A percentile compares a stretch with the other conserved stretches of the same genome.
phyloP scores from a whole-genome alignment of 805 yeast genomes.

The Debaryomyces maramus region DNA sequence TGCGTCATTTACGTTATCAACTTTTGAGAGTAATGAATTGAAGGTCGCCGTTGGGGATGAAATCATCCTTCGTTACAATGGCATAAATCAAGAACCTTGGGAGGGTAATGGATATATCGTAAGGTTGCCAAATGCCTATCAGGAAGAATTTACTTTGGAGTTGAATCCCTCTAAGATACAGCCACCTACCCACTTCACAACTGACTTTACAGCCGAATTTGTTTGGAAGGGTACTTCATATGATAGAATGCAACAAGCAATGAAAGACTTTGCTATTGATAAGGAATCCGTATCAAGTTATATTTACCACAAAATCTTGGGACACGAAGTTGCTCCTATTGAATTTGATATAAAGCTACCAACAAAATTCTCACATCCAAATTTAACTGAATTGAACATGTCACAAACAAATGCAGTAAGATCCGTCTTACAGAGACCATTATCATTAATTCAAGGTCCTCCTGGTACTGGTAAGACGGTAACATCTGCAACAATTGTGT shows the following conservation, averaged over 20 bases:
- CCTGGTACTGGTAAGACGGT: conserved; percentile 86
- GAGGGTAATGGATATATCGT: conserved; percentile 70
- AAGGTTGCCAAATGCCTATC: conserved; percentile 63
- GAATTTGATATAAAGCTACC: conserved; percentile 67
- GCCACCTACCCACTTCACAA: conserved; percentile 60
- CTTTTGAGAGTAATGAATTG: conserved; percentile 62
- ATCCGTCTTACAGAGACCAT: conserved; percentile 65
- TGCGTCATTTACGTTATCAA: conserved; percentile 68
- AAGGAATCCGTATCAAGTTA: conserved; percentile 69
- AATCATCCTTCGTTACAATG: conserved; percentile 64
- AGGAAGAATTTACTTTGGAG: conserved; percentile 73
- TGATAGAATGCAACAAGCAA: conserved; percentile 79
- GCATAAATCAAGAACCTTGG: conserved; percentile 64
- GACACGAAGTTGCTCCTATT: conserved; percentile 69
- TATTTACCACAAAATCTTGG: conserved; percentile 75
- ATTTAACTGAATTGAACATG: conserved; percentile 66
- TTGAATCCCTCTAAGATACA: conserved; percentile 41
- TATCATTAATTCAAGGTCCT: conserved; percentile 89
- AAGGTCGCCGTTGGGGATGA: conserved; percentile 86
- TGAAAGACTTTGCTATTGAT: conserved; percentile 68
- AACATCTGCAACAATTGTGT: conserved; percentile 84
- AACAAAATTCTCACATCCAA: conserved; percentile 57
- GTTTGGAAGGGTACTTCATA: conserved; percentile 88
- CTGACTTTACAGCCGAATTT: conserved; percentile 79
- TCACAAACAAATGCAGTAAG: conserved; percentile 81